Evolutionary conservation across 2,329 filamentous ascomycete genomes (phyloP), one percentile per base, ranked within the genome.

Genomic region (Fusarium continuum): DNA sequence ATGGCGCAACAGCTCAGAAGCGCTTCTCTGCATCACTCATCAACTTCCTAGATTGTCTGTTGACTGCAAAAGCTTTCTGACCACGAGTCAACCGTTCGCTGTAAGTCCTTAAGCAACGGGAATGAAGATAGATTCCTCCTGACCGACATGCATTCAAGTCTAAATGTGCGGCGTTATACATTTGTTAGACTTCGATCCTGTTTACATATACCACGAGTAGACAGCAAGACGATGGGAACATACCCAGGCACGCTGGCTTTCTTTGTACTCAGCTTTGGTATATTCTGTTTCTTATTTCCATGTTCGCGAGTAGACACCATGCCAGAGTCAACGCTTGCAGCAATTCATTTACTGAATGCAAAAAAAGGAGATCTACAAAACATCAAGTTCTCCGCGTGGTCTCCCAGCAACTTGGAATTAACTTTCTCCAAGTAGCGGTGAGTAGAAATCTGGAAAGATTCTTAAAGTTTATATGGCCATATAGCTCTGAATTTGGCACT

Each of bases 331-430:
- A 25, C 23, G 48, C 25, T 48, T 61, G 41, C 35, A 49, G 20
- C 17, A 31, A 13, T 29, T n/a, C 19, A 28, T 48, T 31, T 25
- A 43, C 56, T 36, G 11, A 41, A 48, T 32, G 47, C 45, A 36
- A 31, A 17, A 36, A 20, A 36, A 22, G n/a, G 20, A 61, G 17
- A 61, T 55, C 35, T 44, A 48, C 49, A 55, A 65, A 64, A 61
- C 40, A 65, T 31, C 32, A 34, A 20, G 31, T 38, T 57, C 25
- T 52, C 61, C 31, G 17, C 36, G 9, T 51, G 55, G 61, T 64
- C 28, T 34, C 61, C 61, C 23, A 62, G 61, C 61, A 65, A 65
- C 56, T 62, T 38, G 13, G 26, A 53, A 65, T 65, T 62, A 62
- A 53, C 56, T 65, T 65, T 65, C 20, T 31, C 11, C 34, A 43